phyloP scores from a whole-genome alignment of 2,329 filamentous ascomycete species.

The Fusarium tjaetaba region DNA sequence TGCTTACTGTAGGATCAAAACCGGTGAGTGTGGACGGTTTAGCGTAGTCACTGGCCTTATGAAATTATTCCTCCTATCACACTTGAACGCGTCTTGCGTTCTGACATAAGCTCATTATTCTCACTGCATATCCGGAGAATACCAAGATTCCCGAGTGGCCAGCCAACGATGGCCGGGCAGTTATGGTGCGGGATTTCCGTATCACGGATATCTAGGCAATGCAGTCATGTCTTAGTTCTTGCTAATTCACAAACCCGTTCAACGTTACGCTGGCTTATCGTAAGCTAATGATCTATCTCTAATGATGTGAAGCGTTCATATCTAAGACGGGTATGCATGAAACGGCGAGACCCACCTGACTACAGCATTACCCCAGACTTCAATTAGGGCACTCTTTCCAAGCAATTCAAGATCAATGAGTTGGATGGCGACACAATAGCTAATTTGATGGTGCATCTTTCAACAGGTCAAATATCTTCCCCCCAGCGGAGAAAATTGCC shows the following conservation, averaged over 20 bases:
- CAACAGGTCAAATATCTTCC: not conserved
- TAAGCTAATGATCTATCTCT: accelerated
- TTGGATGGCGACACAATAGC: accelerated
- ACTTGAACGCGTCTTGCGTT: not conserved
- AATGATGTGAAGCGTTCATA: not conserved
- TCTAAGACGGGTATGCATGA: not conserved
- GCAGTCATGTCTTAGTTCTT: not conserved
- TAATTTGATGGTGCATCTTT: too few relatives aligned
- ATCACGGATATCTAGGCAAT: not conserved
- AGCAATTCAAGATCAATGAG: not conserved
- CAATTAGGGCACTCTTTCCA: accelerated
- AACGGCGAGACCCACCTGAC: not conserved
- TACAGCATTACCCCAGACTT: accelerated
- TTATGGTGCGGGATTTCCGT: not conserved
- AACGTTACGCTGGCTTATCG: accelerated
- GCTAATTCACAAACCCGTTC: accelerated
- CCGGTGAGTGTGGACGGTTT: not conserved
- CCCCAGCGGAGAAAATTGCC: accelerated
- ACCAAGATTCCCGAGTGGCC: not conserved
- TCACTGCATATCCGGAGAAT: not conserved
- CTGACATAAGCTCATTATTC: not conserved
- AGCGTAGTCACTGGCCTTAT: not conserved
- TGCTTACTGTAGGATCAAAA: not conserved
- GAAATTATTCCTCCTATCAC: not conserved
- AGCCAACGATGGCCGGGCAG: not conserved